A percentile compares a stretch with the other conserved stretches of the same genome.
Evolutionary conservation across 2,329 filamentous ascomycete genomes (phyloP).

Genomic region (Stromatinia cepivora): DNA sequence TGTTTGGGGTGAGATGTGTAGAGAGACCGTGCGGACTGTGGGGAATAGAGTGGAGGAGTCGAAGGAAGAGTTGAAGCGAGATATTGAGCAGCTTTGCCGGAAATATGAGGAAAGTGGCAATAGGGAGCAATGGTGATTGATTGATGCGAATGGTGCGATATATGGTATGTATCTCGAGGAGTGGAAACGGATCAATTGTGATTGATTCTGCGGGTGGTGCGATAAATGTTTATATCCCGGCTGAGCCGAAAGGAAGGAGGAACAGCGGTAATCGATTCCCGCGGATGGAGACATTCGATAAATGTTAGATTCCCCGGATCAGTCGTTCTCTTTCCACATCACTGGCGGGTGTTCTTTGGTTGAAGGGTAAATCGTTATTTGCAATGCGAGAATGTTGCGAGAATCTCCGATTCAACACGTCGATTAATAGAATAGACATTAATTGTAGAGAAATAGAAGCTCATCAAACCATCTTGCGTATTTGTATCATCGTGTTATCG

Average conservation of each 20-base stretch:
- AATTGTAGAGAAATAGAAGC: slow-evolving; percentile 13
- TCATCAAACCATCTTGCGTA: neutral
- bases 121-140: slow-evolving; percentile 33
- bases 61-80: slow-evolving; percentile 29
- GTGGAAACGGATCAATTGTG: too few relatives aligned
- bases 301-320: neutral
- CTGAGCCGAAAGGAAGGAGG: too few relatives aligned
- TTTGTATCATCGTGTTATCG: slow-evolving; percentile 23
- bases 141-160: neutral
- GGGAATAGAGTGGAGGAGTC: slow-evolving; percentile 29
- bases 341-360: neutral
- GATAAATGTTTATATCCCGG: too few relatives aligned
- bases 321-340: neutral
- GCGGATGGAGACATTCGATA: neutral
- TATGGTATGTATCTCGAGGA: too few relatives aligned
- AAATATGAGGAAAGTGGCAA: slow-evolving; percentile 37
- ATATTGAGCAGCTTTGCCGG: slow-evolving; percentile 27
- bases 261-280: too few relatives aligned
- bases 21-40: slow-evolving; percentile 23
- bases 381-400: neutral
- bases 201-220: too few relatives aligned
- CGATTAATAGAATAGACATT: slow-evolving; percentile 15
- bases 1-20: slow-evolving; percentile 29
- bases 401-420: neutral
- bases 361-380: neutral